Base-by-base conservation (phyloP, 2,329 filamentous ascomycete genomes). In the Hirsutella rhossiliensis region DNA sequence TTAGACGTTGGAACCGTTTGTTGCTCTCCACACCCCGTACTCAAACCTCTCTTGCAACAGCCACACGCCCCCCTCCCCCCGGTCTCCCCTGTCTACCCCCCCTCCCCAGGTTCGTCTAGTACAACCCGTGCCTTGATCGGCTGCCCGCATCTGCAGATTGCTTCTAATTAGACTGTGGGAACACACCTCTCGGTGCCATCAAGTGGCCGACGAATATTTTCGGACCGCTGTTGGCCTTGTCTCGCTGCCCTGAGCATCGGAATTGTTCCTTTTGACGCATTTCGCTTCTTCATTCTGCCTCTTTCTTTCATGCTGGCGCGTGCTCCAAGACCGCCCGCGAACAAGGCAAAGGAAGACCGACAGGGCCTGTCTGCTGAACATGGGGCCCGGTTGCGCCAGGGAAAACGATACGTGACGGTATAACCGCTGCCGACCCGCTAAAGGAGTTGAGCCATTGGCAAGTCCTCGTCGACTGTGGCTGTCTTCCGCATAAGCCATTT, bases 81-180 rank as follows among this genome's bases (percentile, higher is more conserved):
- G 40, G 28, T 12, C 32, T 19, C 42, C 47, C 47, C 48, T 43
- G 49, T 37, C 34, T 37, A 37, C 18, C 11, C 34, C 34, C 34
- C 34, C 34, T 37, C 34, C 34, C 34, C 34, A 37, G 34, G n/a
- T 37, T 37, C 34, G 34, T 17, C n/a, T 37, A 19, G 15, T 37
- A 17, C 34, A 17, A 17, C 2, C 34, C n/a, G 43, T 44, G 40
- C 45, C 48, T 41, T 51, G 50, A 53, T 54, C 49, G 52, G 49
- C 49, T 49, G 48, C 44, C 42, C 39, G 48, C 52, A 51, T 50
- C 41, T 48, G 46, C 46, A 50, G 47, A 49, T 49, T 50, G 43
- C 51, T 44, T 44, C 45, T 52, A 49, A 55, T 51, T 53, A 47
- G 45, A 43, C 38, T 42, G 52, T 52, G 48, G 50, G 43, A 44